Evolutionary conservation across 805 yeast genomes (phyloP), one percentile per base, ranked within the genome.

Genomic region (Tetrapisispora iriomotensis): DNA sequence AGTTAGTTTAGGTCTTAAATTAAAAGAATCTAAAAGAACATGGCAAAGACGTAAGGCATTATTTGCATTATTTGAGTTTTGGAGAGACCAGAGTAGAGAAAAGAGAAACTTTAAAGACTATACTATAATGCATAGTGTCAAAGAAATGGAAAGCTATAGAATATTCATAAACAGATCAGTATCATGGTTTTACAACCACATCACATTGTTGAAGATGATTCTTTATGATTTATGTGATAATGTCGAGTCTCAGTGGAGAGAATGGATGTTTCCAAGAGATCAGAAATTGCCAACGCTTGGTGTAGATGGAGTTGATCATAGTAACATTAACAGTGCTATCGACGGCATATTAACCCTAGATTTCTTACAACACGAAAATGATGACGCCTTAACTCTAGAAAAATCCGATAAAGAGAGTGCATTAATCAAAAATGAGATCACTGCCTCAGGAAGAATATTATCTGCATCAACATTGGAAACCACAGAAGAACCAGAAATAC

Each of bases 1-100:
- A 23, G 60, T 60, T 29, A 53, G 52, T 2, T 39, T 57, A 17
- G 62, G 62, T 9, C 42, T 58, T 20, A 57, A 56, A 36, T 45
- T 60, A 25, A 45, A 54, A 34, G 64, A 60, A 47, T 56, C 61
- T 7, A 60, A 60, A 39, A 49, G 64, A 41, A 60, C 64, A 1
- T 60, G 64, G 64, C 64, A 60, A 39, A 50, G 64, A 36, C 48
- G 64, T 8, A 60, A 58, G 29, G 64, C 64, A 1, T 42, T 60
- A 25, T 60, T 58, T 41, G 52, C 64, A 8, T 43, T 60, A 24
- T 58, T 60, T 42, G 63, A 60, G 37, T 58, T 57, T 38, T 60
- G 64, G 64, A 53, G 64, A 41, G 63, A 60, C 36, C 61, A 60
- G 45, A 54, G 62, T 4, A 45, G 55, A 38, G 56, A 53, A 22